Base-by-base conservation (phyloP, 2,329 filamentous ascomycete species). In the Incumbomyces delicatus region DNA sequence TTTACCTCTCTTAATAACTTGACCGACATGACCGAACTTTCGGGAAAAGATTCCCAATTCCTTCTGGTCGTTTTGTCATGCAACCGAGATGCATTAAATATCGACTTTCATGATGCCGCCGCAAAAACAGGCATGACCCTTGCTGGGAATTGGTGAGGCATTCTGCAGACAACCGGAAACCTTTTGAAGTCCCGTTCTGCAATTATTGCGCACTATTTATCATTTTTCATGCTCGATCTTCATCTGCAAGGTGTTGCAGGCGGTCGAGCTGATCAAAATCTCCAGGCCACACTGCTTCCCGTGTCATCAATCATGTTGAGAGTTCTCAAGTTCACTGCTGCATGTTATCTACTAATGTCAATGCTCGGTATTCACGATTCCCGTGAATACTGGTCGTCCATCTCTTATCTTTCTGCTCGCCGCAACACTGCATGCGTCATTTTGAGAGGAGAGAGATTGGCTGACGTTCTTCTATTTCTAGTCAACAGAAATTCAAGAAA, bases 401-500 rank as follows among this genome's bases (percentile, higher is more conserved):
- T 29, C n/a, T 41, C 8, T 4, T 8, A 8, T 27, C 22, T 27
- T 27, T 27, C 22, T 27, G 22, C 22, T 8, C 22, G 22, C 8
- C 22, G 22, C 22, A 27, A 27, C 22, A 27, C 22, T 27, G 8
- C 22, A 27, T 8, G 22, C 22, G 5, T 27, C 22, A 27, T 27
- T 27, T 27, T 4, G 17, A 41, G 17, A 41, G 12, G 17, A 20
- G 36, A 16, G 13, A 18, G 5, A 35, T 27, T 27, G 20, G 20
- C 42, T 45, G 37, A 45, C 27, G 37, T 22, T 30, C 17, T 29
- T 29, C 22, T 35, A 5, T 20, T 14, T 22, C 10, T 22, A 45
- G 42, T 27, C 42, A 45, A 32, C 42, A 45, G 22, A 45, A 45
- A 38, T 45, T 45, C 42, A 45, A 45, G 42, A 45, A 38, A 38